These are phyloP conservation scores for Penicillium sp. DNA, from an alignment of 2,329 filamentous ascomycete genomes.

Conservation along the genomic window DNA sequence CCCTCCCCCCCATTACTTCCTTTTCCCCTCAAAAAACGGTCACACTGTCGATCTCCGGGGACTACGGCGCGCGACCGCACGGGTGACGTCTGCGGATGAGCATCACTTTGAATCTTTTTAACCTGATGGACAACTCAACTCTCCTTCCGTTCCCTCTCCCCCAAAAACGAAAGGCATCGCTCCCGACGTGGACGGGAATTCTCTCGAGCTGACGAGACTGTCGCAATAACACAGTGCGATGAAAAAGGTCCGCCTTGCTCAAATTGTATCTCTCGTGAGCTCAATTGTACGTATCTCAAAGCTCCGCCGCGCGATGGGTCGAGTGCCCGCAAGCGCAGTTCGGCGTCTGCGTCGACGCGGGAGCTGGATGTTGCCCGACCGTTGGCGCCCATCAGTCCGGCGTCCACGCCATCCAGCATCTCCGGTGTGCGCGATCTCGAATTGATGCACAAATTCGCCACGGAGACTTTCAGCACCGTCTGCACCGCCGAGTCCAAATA, in stretches of 20 bases:
- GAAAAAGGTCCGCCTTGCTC: conserved; percentile 36
- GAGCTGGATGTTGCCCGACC: conserved; percentile 8
- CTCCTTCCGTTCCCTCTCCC: too few species aligned
- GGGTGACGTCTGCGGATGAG: not conserved
- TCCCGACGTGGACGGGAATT: too few species aligned
- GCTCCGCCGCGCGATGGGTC: conserved; percentile 13
- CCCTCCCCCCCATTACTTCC: not conserved
- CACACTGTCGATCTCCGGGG: too few species aligned
- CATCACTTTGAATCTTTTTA: not conserved
- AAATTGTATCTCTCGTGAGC: conserved; percentile 34
- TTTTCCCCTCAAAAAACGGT: too few species aligned
- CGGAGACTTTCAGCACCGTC: conserved; percentile 41
- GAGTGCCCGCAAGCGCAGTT: conserved; percentile 6
- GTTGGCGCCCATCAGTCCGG: conserved; percentile 14
- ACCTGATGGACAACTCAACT: too few species aligned
- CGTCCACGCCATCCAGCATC: conserved; percentile 11
- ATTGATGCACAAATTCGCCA: conserved; percentile 49
- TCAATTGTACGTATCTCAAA: conserved; percentile 28
- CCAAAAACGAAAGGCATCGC: too few species aligned
- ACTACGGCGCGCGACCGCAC: not conserved
- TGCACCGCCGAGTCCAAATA: conserved; percentile 27
- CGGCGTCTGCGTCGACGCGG: conserved; percentile 2
- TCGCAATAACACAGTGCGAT: conserved; percentile 30
- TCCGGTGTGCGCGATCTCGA: conserved; percentile 40
- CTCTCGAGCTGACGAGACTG: not conserved